A percentile compares a stretch with the other conserved stretches of the same genome.
These are phyloP conservation scores for Emydomyces testavorans DNA, from an alignment of 2,329 filamentous ascomycete species.

Conservation along the genomic window DNA sequence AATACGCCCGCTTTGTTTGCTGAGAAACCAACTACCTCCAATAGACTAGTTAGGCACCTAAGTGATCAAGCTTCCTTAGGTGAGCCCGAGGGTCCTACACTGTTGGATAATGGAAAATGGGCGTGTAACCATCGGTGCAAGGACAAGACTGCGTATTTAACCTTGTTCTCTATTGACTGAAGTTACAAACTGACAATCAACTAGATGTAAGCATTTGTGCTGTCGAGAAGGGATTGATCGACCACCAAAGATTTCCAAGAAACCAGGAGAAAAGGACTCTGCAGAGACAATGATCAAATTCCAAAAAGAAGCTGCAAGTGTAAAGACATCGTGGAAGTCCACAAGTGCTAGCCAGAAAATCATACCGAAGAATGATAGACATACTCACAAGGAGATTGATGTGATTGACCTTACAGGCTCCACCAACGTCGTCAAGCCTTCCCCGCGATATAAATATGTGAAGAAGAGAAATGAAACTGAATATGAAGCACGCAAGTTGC, in stretches of 20 bases:
- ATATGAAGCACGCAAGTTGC: not conserved
- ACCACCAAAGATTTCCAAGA: conserved; percentile 39
- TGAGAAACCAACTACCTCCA: not conserved
- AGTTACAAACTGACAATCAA: conserved; percentile 27
- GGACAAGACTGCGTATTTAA: conserved; percentile 40
- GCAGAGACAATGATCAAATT: not conserved
- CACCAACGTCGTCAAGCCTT: conserved; percentile 1
- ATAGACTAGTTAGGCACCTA: not conserved
- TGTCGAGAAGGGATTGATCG: conserved; percentile 61
- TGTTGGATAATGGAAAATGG: conserved; percentile 60
- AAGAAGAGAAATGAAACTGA: conserved; percentile 7
- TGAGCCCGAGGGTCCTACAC: conserved; percentile 34
- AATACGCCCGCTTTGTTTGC: not conserved
- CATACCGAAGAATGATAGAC: conserved; percentile 16
- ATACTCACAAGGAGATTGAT: conserved; percentile 8
- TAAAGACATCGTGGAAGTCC: conserved; percentile 18
- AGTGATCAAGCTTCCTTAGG: not conserved
- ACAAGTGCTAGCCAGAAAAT: conserved; percentile 11
- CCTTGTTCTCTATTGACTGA: conserved; percentile 20
- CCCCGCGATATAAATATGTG: conserved; percentile 3
- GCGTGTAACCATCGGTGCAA: conserved; percentile 61
- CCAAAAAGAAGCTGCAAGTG: not conserved
- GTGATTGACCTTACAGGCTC: conserved; percentile 15
- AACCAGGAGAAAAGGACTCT: conserved; percentile 14
- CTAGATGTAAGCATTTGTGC: conserved; percentile 58